A percentile compares a stretch with the other conserved stretches of the same genome.
These are phyloP conservation scores for Ceratocystis cacaofunesta DNA, from an alignment of 2,329 filamentous ascomycete genomes.

Conservation along the genomic window DNA sequence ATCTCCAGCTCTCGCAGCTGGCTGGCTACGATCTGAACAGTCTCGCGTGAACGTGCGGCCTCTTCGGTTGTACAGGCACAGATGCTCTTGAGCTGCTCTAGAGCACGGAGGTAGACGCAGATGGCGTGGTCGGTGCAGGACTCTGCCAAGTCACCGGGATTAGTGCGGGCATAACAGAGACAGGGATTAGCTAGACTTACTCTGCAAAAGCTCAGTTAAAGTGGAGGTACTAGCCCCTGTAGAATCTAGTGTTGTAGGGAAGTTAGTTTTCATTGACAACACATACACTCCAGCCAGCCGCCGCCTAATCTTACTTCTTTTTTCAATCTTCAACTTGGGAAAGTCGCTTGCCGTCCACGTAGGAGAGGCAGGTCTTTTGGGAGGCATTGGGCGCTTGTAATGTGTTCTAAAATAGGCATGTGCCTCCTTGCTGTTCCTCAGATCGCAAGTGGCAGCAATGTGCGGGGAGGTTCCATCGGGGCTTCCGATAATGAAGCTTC, in stretches of 20 bases:
- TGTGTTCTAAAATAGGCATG: conserved; percentile 11
- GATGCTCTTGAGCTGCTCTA: conserved; percentile 17
- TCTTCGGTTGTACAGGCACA: conserved; percentile 3
- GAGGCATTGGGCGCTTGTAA: conserved; percentile 4
- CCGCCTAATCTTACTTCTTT: not conserved
- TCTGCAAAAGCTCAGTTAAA: conserved; percentile 8
- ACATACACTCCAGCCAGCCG: not conserved
- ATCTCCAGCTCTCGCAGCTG: conserved; percentile 13
- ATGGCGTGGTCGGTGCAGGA: conserved; percentile 14
- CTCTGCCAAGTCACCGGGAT: not conserved
- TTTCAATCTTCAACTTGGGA: not conserved
- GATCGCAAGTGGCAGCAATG: conserved; percentile 11
- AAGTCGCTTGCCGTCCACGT: conserved; percentile 5
- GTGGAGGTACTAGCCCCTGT: not conserved
- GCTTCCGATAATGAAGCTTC: conserved; percentile 13
- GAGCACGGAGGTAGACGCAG: conserved; percentile 29
- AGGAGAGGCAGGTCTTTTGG: not conserved
- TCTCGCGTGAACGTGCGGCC: conserved; percentile 2
- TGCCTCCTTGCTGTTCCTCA: conserved; percentile 13
- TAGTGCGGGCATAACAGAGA: not conserved
- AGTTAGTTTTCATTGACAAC: not conserved
- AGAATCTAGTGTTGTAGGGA: not conserved
- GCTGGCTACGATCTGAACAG: conserved; percentile 9
- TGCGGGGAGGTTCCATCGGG: conserved; percentile 7
- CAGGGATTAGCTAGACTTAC: not conserved